Conservation (phyloP, 768 basidiomycete species). For the Thelephora aurantiotincta region DNA sequence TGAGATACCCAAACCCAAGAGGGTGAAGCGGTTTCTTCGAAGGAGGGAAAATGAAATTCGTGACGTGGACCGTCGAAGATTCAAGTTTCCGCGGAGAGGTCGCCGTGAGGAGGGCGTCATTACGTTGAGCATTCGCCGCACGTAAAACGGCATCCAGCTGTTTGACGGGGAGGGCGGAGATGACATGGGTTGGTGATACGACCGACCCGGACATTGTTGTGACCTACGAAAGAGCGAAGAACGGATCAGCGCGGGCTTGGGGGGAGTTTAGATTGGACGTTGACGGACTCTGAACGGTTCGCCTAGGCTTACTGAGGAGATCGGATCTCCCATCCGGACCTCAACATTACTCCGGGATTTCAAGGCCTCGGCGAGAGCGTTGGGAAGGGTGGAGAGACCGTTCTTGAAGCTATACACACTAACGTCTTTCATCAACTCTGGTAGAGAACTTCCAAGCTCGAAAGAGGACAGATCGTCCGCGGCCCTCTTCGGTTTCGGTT, state of each 20-base stretch:
- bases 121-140: slow-evolving; percentile 6
- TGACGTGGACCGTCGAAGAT: slow-evolving; percentile 69
- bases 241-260: slow-evolving; percentile 27
- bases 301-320: slow-evolving; percentile 18
- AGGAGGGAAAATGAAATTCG: slow-evolving; percentile 72
- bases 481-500: slow-evolving; percentile 6
- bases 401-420: slow-evolving; percentile 74
- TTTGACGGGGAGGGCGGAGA: slow-evolving; percentile 51
- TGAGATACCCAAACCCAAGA: slow-evolving; percentile 85
- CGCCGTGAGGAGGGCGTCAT: slow-evolving; percentile 17
- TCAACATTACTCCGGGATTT: slow-evolving; percentile 38
- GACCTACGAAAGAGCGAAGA: slow-evolving; percentile 14
- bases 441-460: slow-evolving; percentile 31
- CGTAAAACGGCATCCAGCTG: slow-evolving; percentile 23
- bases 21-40: slow-evolving; percentile 46
- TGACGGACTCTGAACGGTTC: background rate
- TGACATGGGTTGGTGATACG: slow-evolving; percentile 43
- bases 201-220: slow-evolving; percentile 19
- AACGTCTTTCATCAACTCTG: slow-evolving; percentile 33
- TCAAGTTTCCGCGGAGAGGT: slow-evolving; percentile 57
- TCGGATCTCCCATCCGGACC: slow-evolving; percentile 29
- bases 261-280: slow-evolving; percentile 1
- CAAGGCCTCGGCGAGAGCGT: slow-evolving; percentile 37
- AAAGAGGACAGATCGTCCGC: slow-evolving; percentile 19
- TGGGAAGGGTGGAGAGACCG: slow-evolving; percentile 57